Evolutionary conservation across 345 rosid species (phyloP).

Genomic region (Eucalyptus polyanthemos): DNA sequence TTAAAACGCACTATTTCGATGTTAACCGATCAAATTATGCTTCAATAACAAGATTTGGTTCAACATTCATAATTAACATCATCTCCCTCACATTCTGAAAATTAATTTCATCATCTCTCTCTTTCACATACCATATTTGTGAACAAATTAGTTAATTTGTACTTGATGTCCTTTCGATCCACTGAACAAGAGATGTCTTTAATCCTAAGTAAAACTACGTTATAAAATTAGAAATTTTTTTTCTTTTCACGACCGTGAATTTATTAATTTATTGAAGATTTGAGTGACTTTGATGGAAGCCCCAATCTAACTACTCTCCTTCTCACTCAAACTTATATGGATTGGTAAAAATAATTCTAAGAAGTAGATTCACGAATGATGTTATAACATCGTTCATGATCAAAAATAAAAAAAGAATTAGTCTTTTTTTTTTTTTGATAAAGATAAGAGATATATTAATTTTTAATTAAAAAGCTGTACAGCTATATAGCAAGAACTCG

Average conservation of each 20-base stretch:
- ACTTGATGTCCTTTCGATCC: not conserved
- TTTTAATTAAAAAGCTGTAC: too few species aligned
- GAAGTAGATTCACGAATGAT: accelerated
- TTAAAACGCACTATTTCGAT: too few species aligned
- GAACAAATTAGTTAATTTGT: too few species aligned
- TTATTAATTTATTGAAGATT: too few species aligned
- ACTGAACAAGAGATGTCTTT: too few species aligned
- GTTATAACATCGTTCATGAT: not conserved
- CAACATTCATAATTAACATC: not conserved
- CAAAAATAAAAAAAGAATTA: too few species aligned
- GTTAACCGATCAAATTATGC: too few species aligned
- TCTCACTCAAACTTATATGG: not conserved
- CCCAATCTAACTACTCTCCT: not conserved
- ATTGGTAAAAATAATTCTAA: not conserved
- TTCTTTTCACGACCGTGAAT: not conserved
- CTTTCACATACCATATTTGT: not conserved
- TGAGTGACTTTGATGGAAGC: not conserved
- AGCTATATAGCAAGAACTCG: accelerated
- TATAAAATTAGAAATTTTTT: too few species aligned
- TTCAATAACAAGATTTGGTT: not conserved
- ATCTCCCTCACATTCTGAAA: not conserved
- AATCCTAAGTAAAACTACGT: accelerated
- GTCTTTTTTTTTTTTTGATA: too few species aligned
- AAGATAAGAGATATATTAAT: too few species aligned
- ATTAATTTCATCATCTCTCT: too few species aligned